Percentiles rank a stretch among this genome's conserved stretches.
phyloP scores from a whole-genome alignment of 441 rosid genomes.

The Euphorbia celastroides region DNA sequence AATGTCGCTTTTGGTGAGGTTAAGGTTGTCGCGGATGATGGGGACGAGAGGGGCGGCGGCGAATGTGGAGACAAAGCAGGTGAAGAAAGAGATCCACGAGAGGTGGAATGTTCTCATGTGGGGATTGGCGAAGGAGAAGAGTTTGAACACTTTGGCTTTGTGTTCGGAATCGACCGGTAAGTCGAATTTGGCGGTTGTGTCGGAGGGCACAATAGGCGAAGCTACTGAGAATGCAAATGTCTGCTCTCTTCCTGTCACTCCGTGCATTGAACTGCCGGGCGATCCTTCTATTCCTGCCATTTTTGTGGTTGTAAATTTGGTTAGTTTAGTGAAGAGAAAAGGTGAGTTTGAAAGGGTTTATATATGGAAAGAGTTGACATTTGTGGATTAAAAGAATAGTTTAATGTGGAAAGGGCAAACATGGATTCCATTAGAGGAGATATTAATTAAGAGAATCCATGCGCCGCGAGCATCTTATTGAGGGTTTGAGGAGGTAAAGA shows the following conservation, averaged over 20 bases:
- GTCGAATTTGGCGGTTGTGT: slow-evolving; percentile 49
- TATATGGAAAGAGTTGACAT: slow-evolving; percentile 38
- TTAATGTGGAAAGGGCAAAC: slow-evolving; percentile 19
- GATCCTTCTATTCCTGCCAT: slow-evolving; percentile 53
- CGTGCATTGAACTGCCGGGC: slow-evolving; percentile 84
- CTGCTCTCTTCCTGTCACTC: slow-evolving; percentile 71
- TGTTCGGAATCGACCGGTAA: slow-evolving; percentile 77
- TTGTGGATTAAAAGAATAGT: slow-evolving; percentile 32
- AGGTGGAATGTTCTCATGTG: slow-evolving; percentile 80
- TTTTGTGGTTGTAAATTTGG: neutral
- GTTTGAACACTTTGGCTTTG: slow-evolving; percentile 65
- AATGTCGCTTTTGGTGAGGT: slow-evolving; percentile 49
- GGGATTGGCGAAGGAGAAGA: slow-evolving; percentile 60
- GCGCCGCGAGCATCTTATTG: slow-evolving; percentile 42
- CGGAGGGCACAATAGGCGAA: slow-evolving; percentile 53
- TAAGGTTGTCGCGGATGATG: slow-evolving; percentile 65
- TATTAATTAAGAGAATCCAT: slow-evolving; percentile 26
- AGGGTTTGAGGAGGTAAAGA: slow-evolving; percentile 1
- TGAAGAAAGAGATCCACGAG: slow-evolving; percentile 80
- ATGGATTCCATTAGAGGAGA: slow-evolving; percentile 49
- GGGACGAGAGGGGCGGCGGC: slow-evolving; percentile 91
- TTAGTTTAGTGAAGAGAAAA: neutral
- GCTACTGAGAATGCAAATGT: slow-evolving; percentile 54
- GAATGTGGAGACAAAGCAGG: slow-evolving; percentile 69
- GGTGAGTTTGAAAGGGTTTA: slow-evolving; percentile 9